Conservation (phyloP, 2,329 filamentous ascomycete species). For the Fusarium duplospermum region DNA sequence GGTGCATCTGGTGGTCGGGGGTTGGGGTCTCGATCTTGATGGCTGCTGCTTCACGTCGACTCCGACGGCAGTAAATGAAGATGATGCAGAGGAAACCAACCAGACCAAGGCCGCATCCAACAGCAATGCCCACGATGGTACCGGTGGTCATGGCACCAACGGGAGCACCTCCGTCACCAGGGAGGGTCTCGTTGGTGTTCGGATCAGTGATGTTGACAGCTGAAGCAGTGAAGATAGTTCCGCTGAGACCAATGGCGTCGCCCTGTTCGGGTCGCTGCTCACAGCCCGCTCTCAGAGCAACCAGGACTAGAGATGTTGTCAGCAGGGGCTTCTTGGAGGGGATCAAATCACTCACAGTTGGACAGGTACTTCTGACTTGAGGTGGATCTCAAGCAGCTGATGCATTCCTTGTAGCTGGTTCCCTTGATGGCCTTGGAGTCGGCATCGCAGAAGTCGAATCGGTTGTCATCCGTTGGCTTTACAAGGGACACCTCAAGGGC, state of each 20-base stretch:
- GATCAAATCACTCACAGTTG: conserved; percentile 57
- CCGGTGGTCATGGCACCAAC: conserved; percentile 55
- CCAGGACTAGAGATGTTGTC: not conserved
- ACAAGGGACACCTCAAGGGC: conserved; percentile 49
- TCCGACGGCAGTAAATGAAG: conserved; percentile 58
- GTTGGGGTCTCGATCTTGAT: conserved; percentile 26
- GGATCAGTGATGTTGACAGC: conserved; percentile 56
- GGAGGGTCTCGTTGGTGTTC: conserved; percentile 40
- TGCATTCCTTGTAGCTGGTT: conserved; percentile 51
- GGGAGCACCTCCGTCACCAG: conserved; percentile 39
- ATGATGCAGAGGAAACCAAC: conserved; percentile 58
- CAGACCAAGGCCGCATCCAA: conserved; percentile 59
- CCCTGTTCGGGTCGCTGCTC: conserved; percentile 57
- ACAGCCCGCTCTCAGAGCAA: conserved; percentile 52
- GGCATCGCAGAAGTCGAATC: conserved; percentile 57
- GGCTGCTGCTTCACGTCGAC: not conserved
- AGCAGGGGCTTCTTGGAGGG: not conserved
- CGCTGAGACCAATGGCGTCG: conserved; percentile 53
- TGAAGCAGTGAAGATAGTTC: conserved; percentile 54
- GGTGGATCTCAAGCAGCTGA: conserved; percentile 57
- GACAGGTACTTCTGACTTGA: conserved; percentile 56
- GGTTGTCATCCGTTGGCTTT: conserved; percentile 30
- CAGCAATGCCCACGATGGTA: conserved; percentile 65
- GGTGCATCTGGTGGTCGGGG: conserved; percentile 23
- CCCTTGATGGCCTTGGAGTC: conserved; percentile 46